Base-by-base conservation (phyloP, 768 basidiomycete species). In the Hygrophorus pudorinus region DNA sequence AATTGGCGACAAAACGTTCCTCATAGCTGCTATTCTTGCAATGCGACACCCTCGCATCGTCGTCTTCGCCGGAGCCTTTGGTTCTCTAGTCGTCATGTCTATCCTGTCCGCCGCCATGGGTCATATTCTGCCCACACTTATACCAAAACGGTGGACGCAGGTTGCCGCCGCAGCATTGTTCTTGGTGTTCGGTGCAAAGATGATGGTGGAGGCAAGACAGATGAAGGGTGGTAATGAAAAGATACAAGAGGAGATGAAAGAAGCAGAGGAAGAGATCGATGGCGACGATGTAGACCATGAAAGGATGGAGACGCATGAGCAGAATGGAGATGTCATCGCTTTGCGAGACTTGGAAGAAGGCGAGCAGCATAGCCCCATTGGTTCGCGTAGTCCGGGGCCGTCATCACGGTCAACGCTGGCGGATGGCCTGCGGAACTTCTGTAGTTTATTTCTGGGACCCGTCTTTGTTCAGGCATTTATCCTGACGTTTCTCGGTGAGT, bases 401-500 rank as follows among this genome's bases (percentile, higher is more conserved):
- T 42, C 42, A 39, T 53, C 53, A 54, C 45, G 47, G 34, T 50
- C 47, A 13, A 73, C 53, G 28, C 50, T 55, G 16, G 40, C 38
- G 13, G 84, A 93, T 14, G 83, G 90, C 7, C 66, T 77, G 4
- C 73, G 89, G 53, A 93, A 93, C 59, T 81, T 91, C 54, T 84
- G 78, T 59, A 81, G 79, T 54, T 65, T 92, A 13, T 62, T 93
- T 51, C 65, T 97, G 14, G 91, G 88, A 0, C 94, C 94, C 0
- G 89, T 96, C 1, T 94, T 97, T 56, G 91, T 92, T 2, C 92
- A 99, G 62, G 79, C 90, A 0, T 97, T 99, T 56, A 67, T 94
- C 27, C 70, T 99, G 48, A 98, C 94, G 0, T 97, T 97, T 64
- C 70, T 99, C n/a, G 96, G 93, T 8, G 96, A 99, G 65, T 98